Base-by-base conservation (phyloP, 257 asterid species). In the Solanum sitiens region DNA sequence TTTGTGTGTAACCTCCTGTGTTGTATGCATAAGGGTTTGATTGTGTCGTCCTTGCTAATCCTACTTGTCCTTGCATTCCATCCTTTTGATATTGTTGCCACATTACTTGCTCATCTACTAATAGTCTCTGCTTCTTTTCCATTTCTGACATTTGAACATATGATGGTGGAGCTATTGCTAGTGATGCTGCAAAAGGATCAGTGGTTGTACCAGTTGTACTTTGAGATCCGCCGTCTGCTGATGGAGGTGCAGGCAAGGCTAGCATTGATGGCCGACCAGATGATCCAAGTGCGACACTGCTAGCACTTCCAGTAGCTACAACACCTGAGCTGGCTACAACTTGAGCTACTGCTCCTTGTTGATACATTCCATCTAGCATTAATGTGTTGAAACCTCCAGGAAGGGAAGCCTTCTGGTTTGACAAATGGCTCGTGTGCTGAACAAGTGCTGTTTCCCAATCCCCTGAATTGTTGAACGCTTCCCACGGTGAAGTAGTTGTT, bases 111-210 rank as follows among this genome's bases (percentile, higher is more conserved):
- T 97, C 98, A 50, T 97, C 95, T 25, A 88, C 92, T 45, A 94
- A 89, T 87, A 94, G 83, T 83, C 92, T 91, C 67, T 93, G 99
- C 91, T 96, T 97, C 92, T 92, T 96, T 92, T 97, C 99, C 95
- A 96, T 89, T 45, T 96, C 99, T 11, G 99, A 92, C 98, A 96
- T 94, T 89, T 97, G 99, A 88, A 97, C 98, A 16, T 94, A 96
- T 3, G 99, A 23, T 3, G 99, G 99, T 13, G 98, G 98, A 1
- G 98, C 94, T 33, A 97, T 71, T 8, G 89, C 86, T 0, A 97
- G 90, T 5, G 99, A 96, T 35, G 99, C 98, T 1, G 97, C 94
- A 84, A 93, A 94, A 4, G 96, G 98, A 84, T 94, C 98, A 2
- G 71, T 21, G 40, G 8, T 40, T 47, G 73, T 76, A 20, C 50